Percentiles rank a stretch among this genome's conserved stretches.
Evolutionary conservation across 176 grass and related monocot genomes (phyloP).

Genomic region (Ampelocalamus luodianensis): DNA sequence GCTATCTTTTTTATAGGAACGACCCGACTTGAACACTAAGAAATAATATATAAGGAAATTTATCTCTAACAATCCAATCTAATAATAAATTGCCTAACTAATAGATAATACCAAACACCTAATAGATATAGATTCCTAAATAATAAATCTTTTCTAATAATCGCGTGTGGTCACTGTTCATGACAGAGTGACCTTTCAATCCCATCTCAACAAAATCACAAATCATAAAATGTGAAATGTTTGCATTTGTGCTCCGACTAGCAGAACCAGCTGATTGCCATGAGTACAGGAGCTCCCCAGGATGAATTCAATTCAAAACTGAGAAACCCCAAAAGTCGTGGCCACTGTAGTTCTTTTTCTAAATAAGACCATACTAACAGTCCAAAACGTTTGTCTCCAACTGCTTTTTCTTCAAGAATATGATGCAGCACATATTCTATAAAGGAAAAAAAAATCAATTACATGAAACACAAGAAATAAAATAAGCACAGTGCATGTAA

Average conservation of each 20-base stretch:
- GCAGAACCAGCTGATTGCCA: neutral
- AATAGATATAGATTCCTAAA: too few relatives aligned
- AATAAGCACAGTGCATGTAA: neutral
- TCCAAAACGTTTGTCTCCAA: neutral
- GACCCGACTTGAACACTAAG: too few relatives aligned
- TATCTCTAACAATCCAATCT: too few relatives aligned
- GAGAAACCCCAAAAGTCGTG: neutral
- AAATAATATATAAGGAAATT: too few relatives aligned
- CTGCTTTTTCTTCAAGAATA: neutral
- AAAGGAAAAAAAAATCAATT: neutral
- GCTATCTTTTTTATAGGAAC: too few relatives aligned
- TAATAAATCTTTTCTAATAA: too few relatives aligned
- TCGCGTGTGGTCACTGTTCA: too few relatives aligned
- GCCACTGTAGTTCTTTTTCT: neutral
- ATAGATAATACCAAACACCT: too few relatives aligned
- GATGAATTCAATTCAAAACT: neutral
- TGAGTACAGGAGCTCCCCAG: neutral
- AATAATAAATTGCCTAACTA: too few relatives aligned
- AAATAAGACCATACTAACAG: neutral
- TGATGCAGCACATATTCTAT: neutral
- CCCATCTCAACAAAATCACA: neutral
- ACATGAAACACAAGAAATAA: neutral
- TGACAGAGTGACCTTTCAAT: neutral
- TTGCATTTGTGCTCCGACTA: neutral
- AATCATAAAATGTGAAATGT: neutral